Evolutionary conservation across 768 basidiomycete genomes (phyloP), one percentile per base, ranked within the genome.

Genomic region (Tulasnella sp.): DNA sequence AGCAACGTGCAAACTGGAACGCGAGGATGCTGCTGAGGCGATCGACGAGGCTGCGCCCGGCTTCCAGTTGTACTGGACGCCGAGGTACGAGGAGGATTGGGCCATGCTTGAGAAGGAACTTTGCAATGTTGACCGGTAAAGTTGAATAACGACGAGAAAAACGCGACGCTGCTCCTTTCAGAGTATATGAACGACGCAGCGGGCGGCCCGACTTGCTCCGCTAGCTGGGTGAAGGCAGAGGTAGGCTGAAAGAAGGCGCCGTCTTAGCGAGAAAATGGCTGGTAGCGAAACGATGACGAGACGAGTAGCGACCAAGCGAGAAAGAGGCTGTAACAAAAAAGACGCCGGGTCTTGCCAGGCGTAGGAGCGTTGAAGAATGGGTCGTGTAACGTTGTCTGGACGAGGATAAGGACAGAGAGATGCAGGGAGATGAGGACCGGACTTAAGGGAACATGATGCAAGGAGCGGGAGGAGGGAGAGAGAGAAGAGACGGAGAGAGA

Each of bases 21-120:
- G 74, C 74, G 74, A 75, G 16, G 74, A 75, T 16, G 74, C 40
- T 48, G 74, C 41, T 75, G 74, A 75, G 74, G 46, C 74, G 40
- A 42, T 48, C 8, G 74, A 42, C 34, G 64, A 69, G 16, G 40
- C 16, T 42, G 74, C 74, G 16, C 40, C 74, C 16, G 74, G 74
- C 14, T 42, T 75, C 74, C 74, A 75, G 46, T 42, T 42, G 74
- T 75, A 42, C n/a, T 75, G 74, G 40, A 75, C 40, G 7, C 74
- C 74, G 12, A 75, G 74, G 74, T 75, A 42, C 24, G 74, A 42
- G 24, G 34, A 14, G 41, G 74, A 75, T 31, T 75, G 74, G n/a
- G 74, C 41, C 74, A 75, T 75, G 64, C 31, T 18, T 69, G 28
- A 37, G 34, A 69, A 28, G 64, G 64, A 37, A n/a, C n/a, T 11